A percentile compares a stretch with the other conserved stretches of the same genome.
phyloP scores from a whole-genome alignment of 306 rosid species.

The Oemleria cerasiformis region DNA sequence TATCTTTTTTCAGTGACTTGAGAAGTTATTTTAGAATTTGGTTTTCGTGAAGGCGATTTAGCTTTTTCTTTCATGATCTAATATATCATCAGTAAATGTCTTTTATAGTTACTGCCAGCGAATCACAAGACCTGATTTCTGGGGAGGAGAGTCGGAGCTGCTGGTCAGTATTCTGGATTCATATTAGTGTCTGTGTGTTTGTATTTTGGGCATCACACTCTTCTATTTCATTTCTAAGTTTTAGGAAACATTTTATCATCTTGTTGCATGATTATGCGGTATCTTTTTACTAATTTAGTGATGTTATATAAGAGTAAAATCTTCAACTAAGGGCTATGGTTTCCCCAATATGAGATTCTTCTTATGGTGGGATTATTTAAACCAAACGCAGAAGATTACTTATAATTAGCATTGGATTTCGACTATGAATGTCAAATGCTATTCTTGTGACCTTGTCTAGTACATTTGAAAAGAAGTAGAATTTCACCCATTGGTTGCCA shows the following conservation, averaged over 20 bases:
- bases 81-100: constrained; percentile 14
- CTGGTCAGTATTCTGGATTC: constrained; percentile 55
- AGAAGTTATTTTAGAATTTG: constrained; percentile 19
- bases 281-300: neutral
- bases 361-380: neutral
- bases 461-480: neutral
- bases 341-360: neutral
- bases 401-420: neutral
- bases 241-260: neutral
- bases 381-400: neutral
- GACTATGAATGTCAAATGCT: neutral
- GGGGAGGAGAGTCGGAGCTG: constrained; percentile 98
- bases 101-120: constrained; percentile 79
- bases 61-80: neutral
- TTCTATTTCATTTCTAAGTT: too few relatives aligned
- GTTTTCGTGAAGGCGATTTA: constrained; percentile 8
- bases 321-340: neutral
- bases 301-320: neutral
- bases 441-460: neutral
- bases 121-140: constrained; percentile 73
- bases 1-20: neutral
- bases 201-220: neutral
- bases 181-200: neutral
- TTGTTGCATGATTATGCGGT: neutral
- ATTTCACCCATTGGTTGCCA: neutral